Evolutionary conservation across 805 yeast genomes (phyloP).

Genomic region (Kuraishia floccosa): DNA sequence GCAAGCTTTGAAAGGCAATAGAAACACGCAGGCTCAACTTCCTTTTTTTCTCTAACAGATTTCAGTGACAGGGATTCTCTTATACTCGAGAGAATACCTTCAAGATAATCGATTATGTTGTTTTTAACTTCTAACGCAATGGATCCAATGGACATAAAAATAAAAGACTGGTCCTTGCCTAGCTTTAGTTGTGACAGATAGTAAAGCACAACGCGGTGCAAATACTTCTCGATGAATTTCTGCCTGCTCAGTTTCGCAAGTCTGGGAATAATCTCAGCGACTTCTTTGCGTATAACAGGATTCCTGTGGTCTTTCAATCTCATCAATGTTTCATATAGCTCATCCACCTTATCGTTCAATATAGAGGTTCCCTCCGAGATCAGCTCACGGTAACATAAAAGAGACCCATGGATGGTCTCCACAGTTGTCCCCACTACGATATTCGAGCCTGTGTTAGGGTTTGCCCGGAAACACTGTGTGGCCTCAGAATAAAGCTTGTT

Average conservation of each 20-base stretch:
- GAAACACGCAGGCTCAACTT: constrained; percentile 76
- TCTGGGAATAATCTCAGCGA: constrained; percentile 74
- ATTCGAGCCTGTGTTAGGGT: constrained; percentile 10
- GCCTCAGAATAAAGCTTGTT: constrained; percentile 35
- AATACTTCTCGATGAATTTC: constrained; percentile 66
- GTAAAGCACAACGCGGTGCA: constrained; percentile 70
- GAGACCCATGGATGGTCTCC: constrained; percentile 80
- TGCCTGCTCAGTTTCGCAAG: constrained; percentile 70
- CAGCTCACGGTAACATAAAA: constrained; percentile 73
- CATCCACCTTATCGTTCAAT: constrained; percentile 60
- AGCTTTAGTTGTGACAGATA: constrained; percentile 69
- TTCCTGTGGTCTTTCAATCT: constrained; percentile 70
- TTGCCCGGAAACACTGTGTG: constrained; percentile 13
- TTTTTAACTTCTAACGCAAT: constrained; percentile 72
- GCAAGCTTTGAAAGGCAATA: constrained; percentile 84
- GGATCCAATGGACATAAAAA: constrained; percentile 74
- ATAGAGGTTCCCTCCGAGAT: constrained; percentile 63
- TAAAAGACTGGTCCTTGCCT: constrained; percentile 60
- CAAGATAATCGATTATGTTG: constrained; percentile 78
- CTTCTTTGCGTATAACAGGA: constrained; percentile 66
- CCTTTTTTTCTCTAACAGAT: constrained; percentile 50
- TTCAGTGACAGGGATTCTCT: constrained; percentile 66
- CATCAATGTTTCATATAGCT: constrained; percentile 65
- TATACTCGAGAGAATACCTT: constrained; percentile 75
- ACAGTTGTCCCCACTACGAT: constrained; percentile 15